Conservation (phyloP, 1,139 yeast species). For the Casaregolazyma suthepensis region DNA sequence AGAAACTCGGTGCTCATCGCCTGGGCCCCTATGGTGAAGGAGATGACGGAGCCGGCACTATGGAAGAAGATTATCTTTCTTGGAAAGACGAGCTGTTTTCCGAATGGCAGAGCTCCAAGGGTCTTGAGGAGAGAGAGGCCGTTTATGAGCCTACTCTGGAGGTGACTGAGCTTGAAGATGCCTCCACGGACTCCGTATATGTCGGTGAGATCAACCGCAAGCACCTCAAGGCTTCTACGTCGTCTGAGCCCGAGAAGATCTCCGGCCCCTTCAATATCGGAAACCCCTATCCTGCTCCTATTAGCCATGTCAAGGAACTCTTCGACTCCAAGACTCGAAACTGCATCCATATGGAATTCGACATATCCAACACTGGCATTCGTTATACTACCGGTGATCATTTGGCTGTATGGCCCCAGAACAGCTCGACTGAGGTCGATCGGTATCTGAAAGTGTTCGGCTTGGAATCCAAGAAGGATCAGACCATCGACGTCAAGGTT, state of each 20-base stretch:
- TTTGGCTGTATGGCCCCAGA: conserved; percentile 90
- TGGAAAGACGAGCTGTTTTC: conserved; percentile 85
- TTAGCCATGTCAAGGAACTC: conserved; percentile 58
- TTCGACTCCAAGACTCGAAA: conserved; percentile 61
- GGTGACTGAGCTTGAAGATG: conserved; percentile 34
- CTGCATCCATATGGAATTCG: conserved; percentile 90
- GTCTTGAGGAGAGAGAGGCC: conserved; percentile 70
- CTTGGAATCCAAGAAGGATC: conserved; percentile 46
- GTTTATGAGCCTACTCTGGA: conserved; percentile 68
- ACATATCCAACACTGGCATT: conserved; percentile 65
- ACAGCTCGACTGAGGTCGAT: conserved; percentile 66
- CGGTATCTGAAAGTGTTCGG: conserved; percentile 61
- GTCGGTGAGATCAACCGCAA: conserved; percentile 79
- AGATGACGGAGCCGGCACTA: conserved; percentile 90
- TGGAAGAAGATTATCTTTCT: conserved; percentile 89
- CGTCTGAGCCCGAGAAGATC: conserved; percentile 37
- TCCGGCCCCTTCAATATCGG: conserved; percentile 75
- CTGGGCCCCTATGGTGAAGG: conserved; percentile 80
- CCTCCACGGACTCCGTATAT: conserved; percentile 47
- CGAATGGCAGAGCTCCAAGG: conserved; percentile 56
- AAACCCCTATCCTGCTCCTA: conserved; percentile 78
- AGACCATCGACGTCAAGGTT: conserved; percentile 59
- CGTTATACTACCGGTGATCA: conserved; percentile 95
- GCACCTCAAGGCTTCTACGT: conserved; percentile 37
- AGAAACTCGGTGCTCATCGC: conserved; percentile 60